Conservation (phyloP, 352 stramenopile species). For the Pythium myriotylum region DNA sequence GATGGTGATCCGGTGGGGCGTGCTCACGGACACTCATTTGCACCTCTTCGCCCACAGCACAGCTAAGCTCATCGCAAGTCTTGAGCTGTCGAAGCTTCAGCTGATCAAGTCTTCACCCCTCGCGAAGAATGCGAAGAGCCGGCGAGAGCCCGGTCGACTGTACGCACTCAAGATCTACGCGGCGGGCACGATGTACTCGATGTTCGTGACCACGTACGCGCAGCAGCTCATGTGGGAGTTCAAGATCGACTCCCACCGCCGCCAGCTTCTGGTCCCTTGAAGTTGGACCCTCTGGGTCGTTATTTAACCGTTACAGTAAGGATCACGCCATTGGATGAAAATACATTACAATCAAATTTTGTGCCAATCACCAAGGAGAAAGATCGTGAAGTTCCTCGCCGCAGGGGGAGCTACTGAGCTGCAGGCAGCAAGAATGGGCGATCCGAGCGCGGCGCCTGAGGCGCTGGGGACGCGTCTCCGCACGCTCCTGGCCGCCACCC, state of each 20-base stretch:
- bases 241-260: constrained; percentile 74
- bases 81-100: constrained; percentile 82
- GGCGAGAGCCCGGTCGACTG: constrained; percentile 48
- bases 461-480: constrained; percentile 16
- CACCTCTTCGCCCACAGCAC: constrained; percentile 81
- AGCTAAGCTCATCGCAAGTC: constrained; percentile 63
- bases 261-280: constrained; percentile 74
- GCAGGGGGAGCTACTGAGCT: constrained; percentile 9
- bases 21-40: constrained; percentile 80
- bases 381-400: constrained; percentile 23
- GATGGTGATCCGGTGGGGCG: constrained; percentile 72
- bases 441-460: constrained; percentile 19
- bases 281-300: constrained; percentile 13
- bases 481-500: constrained; percentile 18
- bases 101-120: constrained; percentile 58
- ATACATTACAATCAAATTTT: too few species aligned
- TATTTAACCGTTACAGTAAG: constrained; percentile 30
- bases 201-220: constrained; percentile 76
- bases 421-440: constrained; percentile 16
- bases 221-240: constrained; percentile 84
- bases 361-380: not conserved
- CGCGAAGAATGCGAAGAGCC: constrained; percentile 35
- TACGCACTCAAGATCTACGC: constrained; percentile 79
- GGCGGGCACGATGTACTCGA: constrained; percentile 64
- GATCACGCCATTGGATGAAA: constrained; percentile 22